A percentile compares a stretch with the other conserved stretches of the same genome.
Conservation (phyloP, 1,139 yeast species). For the Waltiozyma sp. region DNA sequence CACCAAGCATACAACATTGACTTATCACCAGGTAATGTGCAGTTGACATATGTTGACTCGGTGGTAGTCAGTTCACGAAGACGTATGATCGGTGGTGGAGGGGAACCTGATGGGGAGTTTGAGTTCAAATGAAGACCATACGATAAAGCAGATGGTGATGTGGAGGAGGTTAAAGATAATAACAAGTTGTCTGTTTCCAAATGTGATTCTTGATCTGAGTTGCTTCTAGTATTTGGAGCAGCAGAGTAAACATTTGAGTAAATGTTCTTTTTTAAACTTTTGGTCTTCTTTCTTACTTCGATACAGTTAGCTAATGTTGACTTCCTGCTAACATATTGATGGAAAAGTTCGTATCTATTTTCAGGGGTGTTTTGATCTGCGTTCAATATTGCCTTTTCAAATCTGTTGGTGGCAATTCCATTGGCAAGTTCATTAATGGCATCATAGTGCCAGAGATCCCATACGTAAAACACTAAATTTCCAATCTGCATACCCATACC, state of each 20-base stretch:
- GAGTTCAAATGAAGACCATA: background rate
- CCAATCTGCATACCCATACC: constrained; percentile 11
- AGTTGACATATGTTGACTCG: background rate
- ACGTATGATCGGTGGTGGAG: background rate
- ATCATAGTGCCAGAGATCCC: constrained; percentile 6
- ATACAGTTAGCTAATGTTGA: constrained; percentile 16
- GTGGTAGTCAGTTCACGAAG: background rate
- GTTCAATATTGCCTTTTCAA: background rate
- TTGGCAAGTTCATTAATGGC: background rate
- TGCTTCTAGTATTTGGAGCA: too few species aligned
- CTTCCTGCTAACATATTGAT: constrained; percentile 7
- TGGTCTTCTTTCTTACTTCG: constrained; percentile 14
- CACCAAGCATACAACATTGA: background rate
- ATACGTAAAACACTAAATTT: constrained; percentile 6
- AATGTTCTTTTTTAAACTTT: constrained; percentile 11
- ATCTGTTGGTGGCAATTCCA: background rate
- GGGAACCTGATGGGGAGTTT: background rate
- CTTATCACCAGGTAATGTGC: background rate
- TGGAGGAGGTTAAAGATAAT: background rate
- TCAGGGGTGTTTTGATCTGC: background rate
- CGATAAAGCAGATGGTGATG: background rate
- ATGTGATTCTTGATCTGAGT: too few species aligned
- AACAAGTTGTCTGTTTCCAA: too few species aligned
- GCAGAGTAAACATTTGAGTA: constrained; percentile 6
- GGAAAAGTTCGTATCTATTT: background rate